Base-by-base conservation (phyloP, 2,329 filamentous ascomycete genomes). In the Curvularia eragrostidis region DNA sequence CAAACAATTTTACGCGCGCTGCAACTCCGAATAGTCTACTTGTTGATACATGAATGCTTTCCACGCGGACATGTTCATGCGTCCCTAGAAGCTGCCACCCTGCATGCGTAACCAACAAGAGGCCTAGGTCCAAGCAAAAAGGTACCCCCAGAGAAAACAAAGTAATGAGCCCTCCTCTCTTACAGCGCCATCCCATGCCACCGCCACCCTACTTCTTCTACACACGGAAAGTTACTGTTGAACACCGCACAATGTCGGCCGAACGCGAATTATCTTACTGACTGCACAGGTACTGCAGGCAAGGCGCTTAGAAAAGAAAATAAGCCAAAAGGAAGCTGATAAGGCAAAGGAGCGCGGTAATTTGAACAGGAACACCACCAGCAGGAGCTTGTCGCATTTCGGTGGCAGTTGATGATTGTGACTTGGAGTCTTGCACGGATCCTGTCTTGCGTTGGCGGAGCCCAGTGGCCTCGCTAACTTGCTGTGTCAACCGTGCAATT, bases 291-390 rank as follows among this genome's bases (percentile, higher is more conserved):
- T 66, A 64, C 57, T 65, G 63, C 61, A 63, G 62, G 62, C 57
- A 60, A 63, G 63, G 50, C 56, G 57, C 61, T 83, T 88, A 99
- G 79, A 99, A 99, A 83, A 99, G 93, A 78, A 98, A 87, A 80
- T 97, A 99, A 54, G 93, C 95, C 68, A 98, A 85, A 73, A 99
- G 79, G 81, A 99, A 99, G 82, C 91, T 93, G 63, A 96, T 70
- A 70, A 99, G 82, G 75, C 93, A 97, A 42, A 99, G 81, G 21
- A 87, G 82, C 21, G 95, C 94, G 43, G 91, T 91, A 62, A 94
- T 86, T 76, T 94, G 89, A 48, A 99, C 87, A 0, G 95, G 89
- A 3, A 99, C 94, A 21, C 95, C 94, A 68, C 93, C 87, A 19
- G 81, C 77, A 41, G 80, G 65, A 79, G 88, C 75, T 77, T 85